Percentiles rank a stretch among this genome's conserved stretches.
phyloP scores from a whole-genome alignment of 164 flowering plant genomes.

The Magnolia changhungtana region DNA sequence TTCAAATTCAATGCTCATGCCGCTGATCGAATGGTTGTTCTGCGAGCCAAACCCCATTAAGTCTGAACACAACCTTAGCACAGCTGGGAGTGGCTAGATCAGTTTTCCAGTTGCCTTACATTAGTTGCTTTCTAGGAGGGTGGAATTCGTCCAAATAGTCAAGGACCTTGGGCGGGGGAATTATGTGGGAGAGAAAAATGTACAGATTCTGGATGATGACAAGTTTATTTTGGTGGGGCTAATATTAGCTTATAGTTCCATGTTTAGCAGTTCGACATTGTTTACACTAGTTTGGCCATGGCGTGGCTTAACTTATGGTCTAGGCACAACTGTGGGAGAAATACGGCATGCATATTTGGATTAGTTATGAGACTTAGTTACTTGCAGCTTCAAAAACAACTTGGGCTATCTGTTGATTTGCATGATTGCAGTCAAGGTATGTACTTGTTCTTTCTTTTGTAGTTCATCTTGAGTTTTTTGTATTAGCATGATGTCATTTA shows the following conservation, averaged over 20 bases:
- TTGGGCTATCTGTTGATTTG: no score
- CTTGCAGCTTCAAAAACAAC: not conserved
- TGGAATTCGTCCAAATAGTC: constrained; percentile 71
- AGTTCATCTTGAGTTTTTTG: no score
- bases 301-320: not conserved
- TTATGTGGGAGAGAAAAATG: constrained; percentile 76
- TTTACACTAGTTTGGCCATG: not conserved
- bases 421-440: no score
- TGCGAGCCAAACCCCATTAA: constrained; percentile 85
- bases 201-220: constrained; percentile 70
- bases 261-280: not conserved
- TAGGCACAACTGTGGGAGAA: not conserved
- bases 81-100: constrained; percentile 87
- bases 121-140: constrained; percentile 58
- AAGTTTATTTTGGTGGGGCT: constrained; percentile 63
- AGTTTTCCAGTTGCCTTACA: constrained; percentile 78
- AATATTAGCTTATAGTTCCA: constrained; percentile 35
- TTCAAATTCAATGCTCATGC: constrained; percentile 58
- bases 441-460: no score
- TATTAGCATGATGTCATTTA: no score
- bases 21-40: constrained; percentile 72
- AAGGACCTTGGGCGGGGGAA: constrained; percentile 69
- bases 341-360: not conserved
- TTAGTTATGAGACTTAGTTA: constrained; percentile 3
- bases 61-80: constrained; percentile 74